Conservation (phyloP, 805 yeast species). For the Wickerhamiella qilinensis region DNA sequence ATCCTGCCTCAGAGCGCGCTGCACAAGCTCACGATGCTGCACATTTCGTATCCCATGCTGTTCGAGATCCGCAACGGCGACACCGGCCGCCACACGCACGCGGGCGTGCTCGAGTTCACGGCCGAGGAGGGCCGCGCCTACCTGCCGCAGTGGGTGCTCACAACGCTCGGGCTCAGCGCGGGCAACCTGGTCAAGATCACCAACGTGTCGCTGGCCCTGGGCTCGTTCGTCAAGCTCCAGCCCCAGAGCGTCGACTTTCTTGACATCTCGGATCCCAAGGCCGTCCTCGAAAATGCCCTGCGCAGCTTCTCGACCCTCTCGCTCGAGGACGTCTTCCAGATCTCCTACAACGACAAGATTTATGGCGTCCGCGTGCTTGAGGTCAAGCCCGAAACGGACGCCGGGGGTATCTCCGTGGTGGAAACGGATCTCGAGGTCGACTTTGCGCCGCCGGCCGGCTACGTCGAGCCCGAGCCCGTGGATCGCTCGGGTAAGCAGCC, state of each 20-base stretch:
- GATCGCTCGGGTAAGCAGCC: constrained; percentile 4
- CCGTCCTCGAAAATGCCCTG: constrained; percentile 84
- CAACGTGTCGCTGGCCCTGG: constrained; percentile 67
- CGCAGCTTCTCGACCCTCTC: constrained; percentile 81
- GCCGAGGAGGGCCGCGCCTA: constrained; percentile 96
- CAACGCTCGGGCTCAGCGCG: constrained; percentile 49
- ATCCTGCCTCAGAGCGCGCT: constrained; percentile 88
- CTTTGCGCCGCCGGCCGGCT: constrained; percentile 97
- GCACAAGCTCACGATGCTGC: constrained; percentile 70
- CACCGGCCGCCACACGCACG: constrained; percentile 47
- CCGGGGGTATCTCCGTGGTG: constrained; percentile 73
- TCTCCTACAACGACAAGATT: constrained; percentile 62
- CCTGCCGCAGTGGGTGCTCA: constrained; percentile 94
- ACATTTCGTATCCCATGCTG: constrained; percentile 91
- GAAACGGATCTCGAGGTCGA: constrained; percentile 96
- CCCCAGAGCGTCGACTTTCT: constrained; percentile 90
- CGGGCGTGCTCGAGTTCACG: constrained; percentile 89
- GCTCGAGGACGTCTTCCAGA: constrained; percentile 67
- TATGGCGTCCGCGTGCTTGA: constrained; percentile 76
- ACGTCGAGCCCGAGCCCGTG: constrained; percentile 64
- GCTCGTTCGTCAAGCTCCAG: constrained; percentile 78
- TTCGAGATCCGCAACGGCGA: constrained; percentile 64
- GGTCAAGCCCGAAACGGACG: constrained; percentile 55
- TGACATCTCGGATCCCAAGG: constrained; percentile 90
- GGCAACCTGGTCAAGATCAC: constrained; percentile 65